Conservation (phyloP, 2,329 filamentous ascomycete genomes). For the Epichloe sp. region DNA sequence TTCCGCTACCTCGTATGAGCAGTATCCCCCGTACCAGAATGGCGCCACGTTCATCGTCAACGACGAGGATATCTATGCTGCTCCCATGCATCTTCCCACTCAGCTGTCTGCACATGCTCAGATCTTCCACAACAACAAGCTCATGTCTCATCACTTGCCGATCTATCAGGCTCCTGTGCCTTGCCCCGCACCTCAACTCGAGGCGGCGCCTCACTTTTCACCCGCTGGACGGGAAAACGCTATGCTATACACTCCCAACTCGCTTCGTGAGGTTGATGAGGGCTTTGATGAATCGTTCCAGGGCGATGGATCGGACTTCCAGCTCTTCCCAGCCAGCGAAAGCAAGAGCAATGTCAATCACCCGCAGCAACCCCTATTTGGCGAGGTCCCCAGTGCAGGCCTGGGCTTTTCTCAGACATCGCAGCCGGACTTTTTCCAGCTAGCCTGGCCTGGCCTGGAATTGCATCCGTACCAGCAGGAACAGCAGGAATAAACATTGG, state of each 20-base stretch:
- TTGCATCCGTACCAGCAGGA: background rate
- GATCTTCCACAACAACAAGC: conserved; percentile 28
- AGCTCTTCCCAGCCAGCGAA: conserved; percentile 38
- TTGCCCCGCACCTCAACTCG: conserved; percentile 10
- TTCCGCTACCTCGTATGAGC: conserved; percentile 27
- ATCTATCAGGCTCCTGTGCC: conserved; percentile 18
- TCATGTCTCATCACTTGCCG: conserved; percentile 27
- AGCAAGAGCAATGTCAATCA: conserved; percentile 28
- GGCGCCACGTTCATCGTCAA: conserved; percentile 46
- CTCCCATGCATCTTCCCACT: conserved; percentile 41
- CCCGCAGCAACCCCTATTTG: conserved; percentile 36
- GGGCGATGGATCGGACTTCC: conserved; percentile 46
- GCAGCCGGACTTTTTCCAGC: conserved; percentile 37
- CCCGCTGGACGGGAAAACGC: conserved; percentile 54
- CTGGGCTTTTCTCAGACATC: conserved; percentile 39
- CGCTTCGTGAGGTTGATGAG: conserved; percentile 50
- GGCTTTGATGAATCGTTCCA: conserved; percentile 43
- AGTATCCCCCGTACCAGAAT: conserved; percentile 49
- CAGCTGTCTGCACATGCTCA: conserved; percentile 25
- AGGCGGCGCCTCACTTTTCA: conserved; percentile 44
- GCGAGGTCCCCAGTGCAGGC: conserved; percentile 35
- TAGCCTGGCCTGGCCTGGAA: conserved; percentile 24
- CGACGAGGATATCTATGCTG: conserved; percentile 50
- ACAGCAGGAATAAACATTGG: background rate
- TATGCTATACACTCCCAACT: conserved; percentile 56